Evolutionary conservation across 73 alveolate genomes (phyloP).

Genomic region (Tetrahymena elliotti): DNA sequence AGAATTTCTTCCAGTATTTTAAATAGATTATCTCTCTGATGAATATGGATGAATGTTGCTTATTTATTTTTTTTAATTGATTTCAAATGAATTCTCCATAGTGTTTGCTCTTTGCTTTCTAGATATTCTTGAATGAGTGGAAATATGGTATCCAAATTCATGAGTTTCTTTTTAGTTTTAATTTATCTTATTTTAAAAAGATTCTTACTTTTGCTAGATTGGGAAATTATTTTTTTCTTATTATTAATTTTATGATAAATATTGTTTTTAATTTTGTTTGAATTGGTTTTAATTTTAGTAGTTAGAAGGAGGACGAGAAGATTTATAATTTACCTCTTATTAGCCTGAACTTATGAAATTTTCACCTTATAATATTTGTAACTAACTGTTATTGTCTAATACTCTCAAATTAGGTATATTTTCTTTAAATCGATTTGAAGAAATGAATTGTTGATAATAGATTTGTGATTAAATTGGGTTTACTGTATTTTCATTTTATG

Average conservation of each 20-base stretch:
- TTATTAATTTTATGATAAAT: not conserved
- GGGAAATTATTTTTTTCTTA: not conserved
- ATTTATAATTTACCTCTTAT: not conserved
- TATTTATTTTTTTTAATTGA: not conserved
- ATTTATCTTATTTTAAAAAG: not conserved
- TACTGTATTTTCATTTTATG: not conserved
- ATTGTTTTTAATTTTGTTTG: not conserved
- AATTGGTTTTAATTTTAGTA: not conserved
- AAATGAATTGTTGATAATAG: not conserved
- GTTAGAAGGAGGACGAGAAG: not conserved
- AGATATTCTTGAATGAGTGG: not conserved
- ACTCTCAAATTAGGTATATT: not conserved
- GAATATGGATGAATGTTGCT: not conserved
- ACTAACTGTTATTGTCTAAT: not conserved
- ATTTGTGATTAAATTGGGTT: not conserved
- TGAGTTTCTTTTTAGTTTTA: not conserved
- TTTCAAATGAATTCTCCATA: not conserved
- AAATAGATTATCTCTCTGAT: not conserved
- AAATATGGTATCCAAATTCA: not conserved
- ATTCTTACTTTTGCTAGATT: not conserved
- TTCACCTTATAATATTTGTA: not conserved
- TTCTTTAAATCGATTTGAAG: not conserved
- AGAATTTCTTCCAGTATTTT: not conserved
- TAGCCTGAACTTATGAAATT: not conserved
- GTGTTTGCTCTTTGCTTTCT: not conserved